Percentiles rank a stretch among this genome's conserved stretches.
These are phyloP conservation scores for Macrophomina tecta DNA, from an alignment of 2,329 filamentous ascomycete genomes.

Conservation along the genomic window DNA sequence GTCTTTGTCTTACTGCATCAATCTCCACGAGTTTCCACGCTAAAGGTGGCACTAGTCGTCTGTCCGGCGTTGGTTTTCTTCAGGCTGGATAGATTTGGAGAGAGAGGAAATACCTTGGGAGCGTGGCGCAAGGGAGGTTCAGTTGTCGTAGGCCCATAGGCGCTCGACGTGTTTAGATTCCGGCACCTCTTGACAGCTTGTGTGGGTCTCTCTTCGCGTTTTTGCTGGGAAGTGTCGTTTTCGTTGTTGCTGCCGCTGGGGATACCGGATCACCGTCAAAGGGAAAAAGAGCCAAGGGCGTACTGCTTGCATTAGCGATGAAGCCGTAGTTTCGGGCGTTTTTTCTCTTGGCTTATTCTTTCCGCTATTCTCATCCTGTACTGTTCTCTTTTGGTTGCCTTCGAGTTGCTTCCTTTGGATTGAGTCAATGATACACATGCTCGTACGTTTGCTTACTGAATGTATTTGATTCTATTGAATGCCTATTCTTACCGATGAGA, in stretches of 20 bases:
- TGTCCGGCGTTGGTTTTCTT: constrained; percentile 6
- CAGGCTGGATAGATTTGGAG: constrained; percentile 12
- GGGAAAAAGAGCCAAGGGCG: background rate
- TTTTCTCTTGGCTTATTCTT: background rate
- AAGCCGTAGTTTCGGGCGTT: background rate
- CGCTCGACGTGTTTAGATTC: constrained; percentile 10
- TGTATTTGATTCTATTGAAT: background rate
- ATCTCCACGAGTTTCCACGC: background rate
- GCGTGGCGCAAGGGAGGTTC: background rate
- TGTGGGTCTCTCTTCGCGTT: background rate
- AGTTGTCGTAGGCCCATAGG: background rate
- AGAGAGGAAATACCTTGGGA: background rate
- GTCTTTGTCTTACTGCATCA: background rate
- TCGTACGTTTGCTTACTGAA: background rate
- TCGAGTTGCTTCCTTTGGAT: background rate
- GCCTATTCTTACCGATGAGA: too few relatives aligned
- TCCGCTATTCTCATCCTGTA: background rate
- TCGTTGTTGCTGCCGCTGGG: background rate
- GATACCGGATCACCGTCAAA: background rate
- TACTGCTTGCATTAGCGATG: constrained; percentile 13
- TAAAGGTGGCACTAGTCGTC: constrained; percentile 6
- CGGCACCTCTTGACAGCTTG: background rate
- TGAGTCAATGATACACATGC: constrained; percentile 12
- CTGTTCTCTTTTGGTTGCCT: background rate
- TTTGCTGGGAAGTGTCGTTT: background rate